Base-by-base conservation (phyloP, 805 yeast genomes). In the Candida corydali region DNA sequence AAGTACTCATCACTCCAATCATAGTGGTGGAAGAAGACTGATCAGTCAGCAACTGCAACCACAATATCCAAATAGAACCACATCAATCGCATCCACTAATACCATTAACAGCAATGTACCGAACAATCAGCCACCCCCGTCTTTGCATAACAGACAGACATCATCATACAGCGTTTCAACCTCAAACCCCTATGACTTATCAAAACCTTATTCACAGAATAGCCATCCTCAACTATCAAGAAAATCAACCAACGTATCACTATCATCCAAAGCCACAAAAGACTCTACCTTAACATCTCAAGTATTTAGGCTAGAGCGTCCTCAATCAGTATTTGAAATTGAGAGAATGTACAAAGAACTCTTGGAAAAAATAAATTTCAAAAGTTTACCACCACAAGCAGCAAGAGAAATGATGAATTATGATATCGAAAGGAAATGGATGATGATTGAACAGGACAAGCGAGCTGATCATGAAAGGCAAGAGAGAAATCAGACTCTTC, bases 381-480 rank as follows among this genome's bases (percentile, higher is more conserved):
- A 68, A 34, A 67, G 73, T 25, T 63, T 83, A 22, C 86, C 96
- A 0, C 76, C 76, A 17, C 76, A 75, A 35, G 95, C 93, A 3
- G 80, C 80, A 46, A 73, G 69, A 38, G 93, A 86, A 52, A 79
- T 91, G 84, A 69, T 77, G 50, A 75, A 73, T 47, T 88, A 83
- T 53, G 75, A 83, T 29, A 64, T 76, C 0, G 86, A 82, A 33
- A 86, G 87, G 50, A 91, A 91, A 60, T 88, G 96, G 95, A 80
- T 86, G 82, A 70, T 89, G 46, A 82, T 89, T 27, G 78, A 83
- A 46, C 97, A 89, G 57, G 96, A 88, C 56, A 78, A 82, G 17
- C 70, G 86, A 31, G 75, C 89, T 5, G 96, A 88, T 50, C 69
- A 69, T 50, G 82, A 82, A 50, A 78, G 82, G 46, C 57, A 55